Conservation (phyloP, 768 basidiomycete genomes). For the Amanita fuliginea region DNA sequence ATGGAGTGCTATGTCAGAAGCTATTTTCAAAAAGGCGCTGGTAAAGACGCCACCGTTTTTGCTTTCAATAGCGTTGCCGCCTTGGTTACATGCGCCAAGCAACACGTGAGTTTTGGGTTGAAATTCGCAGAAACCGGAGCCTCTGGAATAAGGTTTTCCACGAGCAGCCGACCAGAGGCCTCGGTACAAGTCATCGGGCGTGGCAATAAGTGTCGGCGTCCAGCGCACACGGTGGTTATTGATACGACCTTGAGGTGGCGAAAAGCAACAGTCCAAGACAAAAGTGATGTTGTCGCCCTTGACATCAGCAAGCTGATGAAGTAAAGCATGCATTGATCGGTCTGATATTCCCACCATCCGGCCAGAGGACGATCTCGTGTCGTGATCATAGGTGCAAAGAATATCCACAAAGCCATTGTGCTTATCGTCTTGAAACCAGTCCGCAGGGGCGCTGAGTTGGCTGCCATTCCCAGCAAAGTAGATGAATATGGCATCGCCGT, state of each 20-base stretch:
- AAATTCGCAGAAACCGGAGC: constrained; percentile 33
- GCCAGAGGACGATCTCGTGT: constrained; percentile 33
- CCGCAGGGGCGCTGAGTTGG: constrained; percentile 39
- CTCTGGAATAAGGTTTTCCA: constrained; percentile 22
- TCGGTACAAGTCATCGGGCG: constrained; percentile 39
- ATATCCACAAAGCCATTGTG: constrained; percentile 30
- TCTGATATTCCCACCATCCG: constrained; percentile 56
- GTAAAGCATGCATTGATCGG: constrained; percentile 50
- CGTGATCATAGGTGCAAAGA: constrained; percentile 58
- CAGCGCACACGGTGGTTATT: constrained; percentile 43
- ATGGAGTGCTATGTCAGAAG: constrained; percentile 37
- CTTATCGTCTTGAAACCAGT: constrained; percentile 40
- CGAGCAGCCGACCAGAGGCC: constrained; percentile 44
- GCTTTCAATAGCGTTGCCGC: constrained; percentile 45
- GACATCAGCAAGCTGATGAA: constrained; percentile 38
- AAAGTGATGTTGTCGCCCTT: constrained; percentile 67
- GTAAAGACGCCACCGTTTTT: constrained; percentile 59
- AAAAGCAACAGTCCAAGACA: constrained; percentile 57
- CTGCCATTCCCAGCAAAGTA: constrained; percentile 74
- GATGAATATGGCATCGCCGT: constrained; percentile 53
- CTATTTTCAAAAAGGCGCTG: constrained; percentile 36
- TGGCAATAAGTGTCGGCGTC: constrained; percentile 47
- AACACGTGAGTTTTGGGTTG: constrained; percentile 34
- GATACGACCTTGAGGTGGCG: constrained; percentile 25
- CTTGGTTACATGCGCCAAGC: constrained; percentile 45